Evolutionary conservation across 2,329 filamentous ascomycete species (phyloP).

Genomic region (Phaeomoniella chlamydospora): DNA sequence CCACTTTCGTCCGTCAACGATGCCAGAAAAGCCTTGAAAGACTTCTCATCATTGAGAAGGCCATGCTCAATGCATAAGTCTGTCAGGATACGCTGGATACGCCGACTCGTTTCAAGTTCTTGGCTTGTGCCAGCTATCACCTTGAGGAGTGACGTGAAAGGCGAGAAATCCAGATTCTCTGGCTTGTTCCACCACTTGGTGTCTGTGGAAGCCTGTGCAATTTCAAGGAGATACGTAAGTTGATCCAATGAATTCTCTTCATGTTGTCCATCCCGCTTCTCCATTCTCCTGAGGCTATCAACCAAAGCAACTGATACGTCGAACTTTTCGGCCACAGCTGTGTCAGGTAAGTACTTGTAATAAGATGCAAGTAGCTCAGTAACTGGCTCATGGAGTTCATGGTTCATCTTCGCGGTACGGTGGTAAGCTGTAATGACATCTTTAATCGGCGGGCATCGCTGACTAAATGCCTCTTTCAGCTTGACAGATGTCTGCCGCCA

Average conservation of each 20-base stretch:
- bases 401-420: constrained; percentile 49
- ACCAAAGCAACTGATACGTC: constrained; percentile 70
- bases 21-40: constrained; percentile 13
- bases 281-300: constrained; percentile 48
- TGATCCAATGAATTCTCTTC: constrained; percentile 53
- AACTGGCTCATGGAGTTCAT: constrained; percentile 64
- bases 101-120: constrained; percentile 1
- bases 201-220: constrained; percentile 65
- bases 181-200: constrained; percentile 84
- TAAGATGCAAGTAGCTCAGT: constrained; percentile 70
- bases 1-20: neutral
- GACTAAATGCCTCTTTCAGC: constrained; percentile 60
- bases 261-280: constrained; percentile 31
- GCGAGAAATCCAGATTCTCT: constrained; percentile 22
- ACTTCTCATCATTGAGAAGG: constrained; percentile 12
- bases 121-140: constrained; percentile 7
- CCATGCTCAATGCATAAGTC: constrained; percentile 2
- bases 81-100: constrained; percentile 2
- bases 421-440: constrained; percentile 65
- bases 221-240: constrained; percentile 64
- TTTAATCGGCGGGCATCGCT: constrained; percentile 67
- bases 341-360: constrained; percentile 65
- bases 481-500: constrained; percentile 59
- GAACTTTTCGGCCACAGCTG: constrained; percentile 71
- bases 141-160: constrained; percentile 25